Percentiles rank a stretch among this genome's conserved stretches.
Conservation (phyloP, 495 filamentous ascomycete genomes). For the Aspergillus carlsbadensis region DNA sequence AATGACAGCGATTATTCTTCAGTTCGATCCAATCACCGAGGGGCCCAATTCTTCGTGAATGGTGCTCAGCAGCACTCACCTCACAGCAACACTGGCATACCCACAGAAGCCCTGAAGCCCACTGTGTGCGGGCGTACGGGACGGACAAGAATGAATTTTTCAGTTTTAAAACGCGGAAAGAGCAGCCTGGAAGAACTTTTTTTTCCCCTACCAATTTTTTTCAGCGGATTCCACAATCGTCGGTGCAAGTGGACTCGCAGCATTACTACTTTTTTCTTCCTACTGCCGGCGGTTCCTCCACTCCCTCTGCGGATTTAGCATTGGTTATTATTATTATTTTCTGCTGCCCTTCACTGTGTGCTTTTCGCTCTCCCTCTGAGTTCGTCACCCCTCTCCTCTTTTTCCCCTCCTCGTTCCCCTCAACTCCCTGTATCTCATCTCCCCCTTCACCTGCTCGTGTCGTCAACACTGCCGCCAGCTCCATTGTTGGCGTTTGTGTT, state of each 20-base stretch:
- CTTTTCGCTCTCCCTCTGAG: slow-evolving; percentile 22
- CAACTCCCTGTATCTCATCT: slow-evolving; percentile 22
- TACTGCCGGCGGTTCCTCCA: slow-evolving; percentile 18
- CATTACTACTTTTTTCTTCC: slow-evolving; percentile 12
- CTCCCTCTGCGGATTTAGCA: slow-evolving; percentile 14
- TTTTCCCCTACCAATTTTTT: slow-evolving; percentile 16
- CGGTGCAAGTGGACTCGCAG: slow-evolving; percentile 5
- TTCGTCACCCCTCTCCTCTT: slow-evolving; percentile 13
- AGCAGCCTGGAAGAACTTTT: slow-evolving; percentile 18
- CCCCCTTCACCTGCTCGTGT: slow-evolving; percentile 17
- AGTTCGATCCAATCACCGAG: too few species aligned
- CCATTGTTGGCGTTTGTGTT: slow-evolving; percentile 18
- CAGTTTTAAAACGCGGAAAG: slow-evolving; percentile 12
- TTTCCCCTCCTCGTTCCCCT: slow-evolving; percentile 24
- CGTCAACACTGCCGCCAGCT: slow-evolving; percentile 10
- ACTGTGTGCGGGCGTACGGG: slow-evolving; percentile 23
- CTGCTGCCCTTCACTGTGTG: slow-evolving; percentile 11
- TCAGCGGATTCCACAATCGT: slow-evolving; percentile 23
- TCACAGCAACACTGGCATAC: slow-evolving; percentile 26
- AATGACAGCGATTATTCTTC: too few species aligned
- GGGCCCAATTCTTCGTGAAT: neutral
- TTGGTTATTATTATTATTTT: slow-evolving; percentile 17
- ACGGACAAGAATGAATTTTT: slow-evolving; percentile 7
- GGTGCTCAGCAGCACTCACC: neutral
- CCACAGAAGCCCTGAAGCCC: slow-evolving; percentile 34